These are phyloP conservation scores for Amborella trichopoda DNA, from an alignment of 164 flowering plant genomes.

Conservation along the genomic window DNA sequence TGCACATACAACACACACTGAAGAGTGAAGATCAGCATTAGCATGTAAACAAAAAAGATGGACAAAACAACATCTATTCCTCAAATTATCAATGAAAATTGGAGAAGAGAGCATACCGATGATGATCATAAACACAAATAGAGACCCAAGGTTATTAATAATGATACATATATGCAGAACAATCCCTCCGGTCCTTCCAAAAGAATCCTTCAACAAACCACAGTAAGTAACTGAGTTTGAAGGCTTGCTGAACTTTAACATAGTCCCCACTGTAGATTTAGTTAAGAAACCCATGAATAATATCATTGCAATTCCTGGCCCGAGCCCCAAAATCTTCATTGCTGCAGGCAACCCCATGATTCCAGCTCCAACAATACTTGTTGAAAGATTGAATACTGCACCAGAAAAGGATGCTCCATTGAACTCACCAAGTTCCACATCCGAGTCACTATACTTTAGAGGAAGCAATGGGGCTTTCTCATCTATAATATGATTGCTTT, in stretches of 20 bases:
- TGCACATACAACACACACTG: not conserved
- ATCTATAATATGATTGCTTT: not conserved
- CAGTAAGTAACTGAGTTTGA: slow-evolving; percentile 27
- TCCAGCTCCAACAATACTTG: slow-evolving; percentile 76
- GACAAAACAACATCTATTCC: not conserved
- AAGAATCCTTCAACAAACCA: slow-evolving; percentile 40
- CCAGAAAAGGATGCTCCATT: slow-evolving; percentile 67
- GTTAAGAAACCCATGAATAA: slow-evolving; percentile 34
- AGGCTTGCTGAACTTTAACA: slow-evolving; percentile 17
- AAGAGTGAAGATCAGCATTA: not conserved
- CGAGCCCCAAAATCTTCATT: slow-evolving; percentile 46
- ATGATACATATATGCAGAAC: slow-evolving; percentile 47
- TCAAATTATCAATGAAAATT: not conserved
- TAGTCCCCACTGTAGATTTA: slow-evolving; percentile 43
- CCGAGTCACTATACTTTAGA: slow-evolving; percentile 17
- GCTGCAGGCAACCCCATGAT: slow-evolving; percentile 77
- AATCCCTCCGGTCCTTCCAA: slow-evolving; percentile 39
- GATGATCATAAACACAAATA: slow-evolving; percentile 81
- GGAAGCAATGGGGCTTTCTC: slow-evolving; percentile 31
- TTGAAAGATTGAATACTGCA: slow-evolving; percentile 75
- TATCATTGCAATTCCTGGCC: slow-evolving; percentile 48
- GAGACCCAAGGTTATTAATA: slow-evolving; percentile 58
- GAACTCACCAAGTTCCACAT: slow-evolving; percentile 19
- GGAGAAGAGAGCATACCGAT: slow-evolving; percentile 32
- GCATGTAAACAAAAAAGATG: not conserved